Base-by-base conservation (phyloP, 257 asterid species). In the Prunella vulgaris region DNA sequence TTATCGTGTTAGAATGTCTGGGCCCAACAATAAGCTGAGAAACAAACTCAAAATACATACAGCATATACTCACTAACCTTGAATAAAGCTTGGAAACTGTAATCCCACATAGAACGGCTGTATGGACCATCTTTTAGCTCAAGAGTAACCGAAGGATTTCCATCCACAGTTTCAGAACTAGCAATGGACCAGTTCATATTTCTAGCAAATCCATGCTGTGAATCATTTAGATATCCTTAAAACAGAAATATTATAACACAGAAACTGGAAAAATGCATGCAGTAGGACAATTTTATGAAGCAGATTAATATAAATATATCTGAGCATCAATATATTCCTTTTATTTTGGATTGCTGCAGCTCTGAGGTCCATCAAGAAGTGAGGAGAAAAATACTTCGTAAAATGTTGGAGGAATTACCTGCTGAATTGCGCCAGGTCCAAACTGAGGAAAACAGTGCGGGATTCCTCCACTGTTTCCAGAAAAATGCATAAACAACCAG, bases 361-460 rank as follows among this genome's bases (percentile, higher is more conserved):
- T 35, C 40, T 18, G 46, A 27, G 54, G 60, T 18, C 42, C 33
- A 54, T 49, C 53, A 9, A 73, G 28, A 38, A 28, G 15, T 14
- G 17, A 48, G 22, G 61, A n/a, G 68, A 40, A 61, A 61, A 54
- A 15, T 14, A 37, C 33, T 42, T 18, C 59, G 21, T 27, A 54
- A 53, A 25, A 32, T 52, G 60, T 32, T 44, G 72, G 49, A 32
- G 22, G 64, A 51, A 28, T 51, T 86, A 94, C 97, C 97, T 94
- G 99, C 82, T 94, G 99, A 13, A 94, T 83, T 52, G 78, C 68
- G 15, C 99, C 99, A 33, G 99, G 99, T 68, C 99, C 99, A 80
- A 94, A 94, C 82, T 94, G 99, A n/a, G 99, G 99, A 81, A 94
- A 94, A 80, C 99, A 94, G 74, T 94, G 99, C 14, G 99, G 99